Conservation (phyloP, 768 basidiomycete species). For the Naganishia vishniacii region DNA sequence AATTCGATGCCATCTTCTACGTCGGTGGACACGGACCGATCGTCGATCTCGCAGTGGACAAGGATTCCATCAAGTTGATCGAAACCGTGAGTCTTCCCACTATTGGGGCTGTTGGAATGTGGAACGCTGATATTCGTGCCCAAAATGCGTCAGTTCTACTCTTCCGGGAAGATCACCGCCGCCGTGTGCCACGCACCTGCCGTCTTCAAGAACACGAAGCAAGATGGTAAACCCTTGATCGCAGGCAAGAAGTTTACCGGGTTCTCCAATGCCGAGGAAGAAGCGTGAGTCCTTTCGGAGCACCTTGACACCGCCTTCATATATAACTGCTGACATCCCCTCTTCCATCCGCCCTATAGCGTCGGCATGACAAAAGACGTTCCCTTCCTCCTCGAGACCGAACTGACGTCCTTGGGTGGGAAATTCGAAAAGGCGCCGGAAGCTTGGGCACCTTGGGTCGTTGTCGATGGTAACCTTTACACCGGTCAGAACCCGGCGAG, state of each 20-base stretch:
- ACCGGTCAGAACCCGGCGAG: slow-evolving; percentile 74
- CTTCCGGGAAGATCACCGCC: slow-evolving; percentile 60
- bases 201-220: slow-evolving; percentile 55
- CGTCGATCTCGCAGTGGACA: slow-evolving; percentile 62
- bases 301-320: too few species aligned
- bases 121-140: too few species aligned
- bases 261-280: slow-evolving; percentile 70
- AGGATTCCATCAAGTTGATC: slow-evolving; percentile 58
- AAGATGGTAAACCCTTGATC: slow-evolving; percentile 62
- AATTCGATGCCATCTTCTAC: slow-evolving; percentile 72
- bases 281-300: slow-evolving; percentile 32
- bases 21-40: slow-evolving; percentile 75
- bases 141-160: slow-evolving; percentile 73
- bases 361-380: slow-evolving; percentile 50
- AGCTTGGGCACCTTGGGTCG: slow-evolving; percentile 56
- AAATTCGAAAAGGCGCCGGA: slow-evolving; percentile 59
- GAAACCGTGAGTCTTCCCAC: slow-evolving; percentile 52
- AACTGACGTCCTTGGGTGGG: slow-evolving; percentile 35
- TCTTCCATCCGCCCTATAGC: slow-evolving; percentile 1
- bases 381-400: slow-evolving; percentile 59
- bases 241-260: slow-evolving; percentile 58
- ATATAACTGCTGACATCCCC: too few species aligned
- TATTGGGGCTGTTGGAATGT: too few species aligned
- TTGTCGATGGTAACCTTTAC: slow-evolving; percentile 37
- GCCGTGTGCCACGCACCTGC: slow-evolving; percentile 77